Base-by-base conservation (phyloP, 2,329 filamentous ascomycete species). In the Chrysoporthe austroafricana region DNA sequence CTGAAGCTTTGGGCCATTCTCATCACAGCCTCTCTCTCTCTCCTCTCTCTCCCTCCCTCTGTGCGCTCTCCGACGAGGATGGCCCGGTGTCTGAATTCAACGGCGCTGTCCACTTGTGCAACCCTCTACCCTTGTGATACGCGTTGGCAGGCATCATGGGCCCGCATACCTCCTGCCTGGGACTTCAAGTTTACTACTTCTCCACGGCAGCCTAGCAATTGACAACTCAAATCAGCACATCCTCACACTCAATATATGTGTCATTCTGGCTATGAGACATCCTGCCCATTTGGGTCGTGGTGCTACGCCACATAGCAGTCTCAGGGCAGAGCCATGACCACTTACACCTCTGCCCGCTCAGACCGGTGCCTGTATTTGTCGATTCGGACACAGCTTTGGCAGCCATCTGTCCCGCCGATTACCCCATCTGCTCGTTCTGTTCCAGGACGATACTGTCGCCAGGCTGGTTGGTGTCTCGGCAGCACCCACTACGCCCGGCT, bases 91-190 rank as follows among this genome's bases (percentile, higher is more conserved):
- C 60, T 48, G 56, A 61, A 21, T 36, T 54, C 52, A 64, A 60
- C 52, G 7, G 32, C 32, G 44, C 44, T 63, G 64, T 60, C 56
- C 63, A 62, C 34, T 8, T 58, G 3, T 3, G 21, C 14, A n/a
- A 42, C 43, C n/a, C 57, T 62, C 43, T 3, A 44, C 46, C 44
- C 44, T 9, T 9, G 36, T 9, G 16, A 14, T 6, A 63, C 48
- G 61, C 34, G 46, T 54, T 21, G 46, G 39, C 7, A 46, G 26
- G 56, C 64, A 63, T 61, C 56, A 57, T 61, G 60, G 34, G 58
- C 66, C 32, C 39, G 32, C 36, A 56, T 63, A 26, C 26, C 26
- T 26, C 26, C 56, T 63, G 61, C 60, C 64, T 69, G 46, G 60
- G 43, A 32, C 26, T 43, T 42, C 21, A 26, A 26, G 43, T 8